phyloP scores from a whole-genome alignment of 192 early-diverging fungal species.

The Lobosporangium transversale region DNA sequence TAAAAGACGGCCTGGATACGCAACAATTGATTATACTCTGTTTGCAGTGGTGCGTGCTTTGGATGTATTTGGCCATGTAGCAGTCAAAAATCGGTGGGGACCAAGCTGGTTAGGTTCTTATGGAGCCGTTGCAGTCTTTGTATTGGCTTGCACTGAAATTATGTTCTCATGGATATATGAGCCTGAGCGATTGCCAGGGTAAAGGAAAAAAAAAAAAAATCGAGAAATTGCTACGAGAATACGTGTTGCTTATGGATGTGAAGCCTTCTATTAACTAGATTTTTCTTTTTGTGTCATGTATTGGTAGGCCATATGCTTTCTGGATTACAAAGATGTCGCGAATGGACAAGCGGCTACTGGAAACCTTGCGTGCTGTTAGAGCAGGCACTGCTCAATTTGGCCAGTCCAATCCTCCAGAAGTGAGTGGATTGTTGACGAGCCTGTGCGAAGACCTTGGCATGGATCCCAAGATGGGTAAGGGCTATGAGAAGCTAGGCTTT shows the following conservation, averaged over 20 bases:
- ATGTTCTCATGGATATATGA: conserved; percentile 73
- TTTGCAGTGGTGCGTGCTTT: conserved; percentile 65
- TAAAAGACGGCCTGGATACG: conserved; percentile 41
- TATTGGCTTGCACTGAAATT: conserved; percentile 64
- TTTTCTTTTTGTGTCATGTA: too few relatives aligned
- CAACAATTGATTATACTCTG: conserved; percentile 64
- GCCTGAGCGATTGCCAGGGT: conserved; percentile 61
- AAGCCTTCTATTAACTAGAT: too few relatives aligned
- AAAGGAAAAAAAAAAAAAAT: conserved; percentile 21
- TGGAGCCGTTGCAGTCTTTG: conserved; percentile 61
- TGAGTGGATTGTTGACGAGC: conserved; percentile 43
- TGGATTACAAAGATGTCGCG: conserved; percentile 69
- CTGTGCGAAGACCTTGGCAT: conserved; percentile 49
- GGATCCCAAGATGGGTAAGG: conserved; percentile 43
- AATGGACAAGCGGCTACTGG: conserved; percentile 65
- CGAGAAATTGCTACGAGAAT: background rate
- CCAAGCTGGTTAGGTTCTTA: conserved; percentile 58
- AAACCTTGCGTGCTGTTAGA: conserved; percentile 56
- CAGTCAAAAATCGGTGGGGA: conserved; percentile 54
- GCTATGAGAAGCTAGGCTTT: too few relatives aligned
- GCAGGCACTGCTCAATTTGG: conserved; percentile 52
- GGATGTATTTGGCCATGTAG: conserved; percentile 60
- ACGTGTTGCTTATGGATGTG: too few relatives aligned
- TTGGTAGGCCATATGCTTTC: conserved; percentile 60
- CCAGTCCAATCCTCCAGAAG: conserved; percentile 42